Percentiles rank a stretch among this genome's conserved stretches.
Conservation (phyloP, 1,284 basidiomycete genomes). For the Rhodotorula sp. region DNA sequence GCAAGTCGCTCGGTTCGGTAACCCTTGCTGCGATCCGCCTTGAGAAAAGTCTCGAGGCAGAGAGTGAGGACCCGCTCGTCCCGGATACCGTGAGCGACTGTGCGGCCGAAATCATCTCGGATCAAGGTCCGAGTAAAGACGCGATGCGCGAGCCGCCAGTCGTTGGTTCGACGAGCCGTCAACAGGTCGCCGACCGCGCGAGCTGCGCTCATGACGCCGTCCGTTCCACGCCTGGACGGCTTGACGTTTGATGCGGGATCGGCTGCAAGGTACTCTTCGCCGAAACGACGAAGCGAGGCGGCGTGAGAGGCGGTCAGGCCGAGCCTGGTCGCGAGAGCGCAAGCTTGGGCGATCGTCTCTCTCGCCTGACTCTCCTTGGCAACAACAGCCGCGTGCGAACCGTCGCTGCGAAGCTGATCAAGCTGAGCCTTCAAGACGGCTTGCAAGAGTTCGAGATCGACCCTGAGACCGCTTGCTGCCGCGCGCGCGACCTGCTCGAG, state of each 20-base stretch:
- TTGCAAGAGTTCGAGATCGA: neutral
- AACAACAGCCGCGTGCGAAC: neutral
- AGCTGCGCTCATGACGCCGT: neutral
- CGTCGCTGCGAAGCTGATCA: neutral
- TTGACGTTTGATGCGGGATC: neutral
- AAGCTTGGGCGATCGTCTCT: neutral
- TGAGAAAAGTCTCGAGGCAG: neutral
- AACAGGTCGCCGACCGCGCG: neutral
- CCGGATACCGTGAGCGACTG: neutral
- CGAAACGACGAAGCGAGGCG: neutral
- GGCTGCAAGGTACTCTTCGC: neutral
- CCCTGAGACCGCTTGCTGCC: neutral
- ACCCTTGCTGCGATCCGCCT: too few relatives aligned
- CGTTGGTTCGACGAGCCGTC: neutral
- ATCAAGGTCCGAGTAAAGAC: neutral
- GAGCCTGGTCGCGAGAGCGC: neutral
- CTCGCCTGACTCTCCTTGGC: neutral
- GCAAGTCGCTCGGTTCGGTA: neutral
- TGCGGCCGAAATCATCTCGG: neutral
- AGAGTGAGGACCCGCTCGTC: neutral
- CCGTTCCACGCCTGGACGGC: neutral
- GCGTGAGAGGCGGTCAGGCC: neutral
- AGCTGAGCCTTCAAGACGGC: neutral
- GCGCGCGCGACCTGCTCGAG: neutral
- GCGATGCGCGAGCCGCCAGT: neutral